Base-by-base conservation (phyloP, 768 basidiomycete genomes). In the Pulveroboletus ravenelii region DNA sequence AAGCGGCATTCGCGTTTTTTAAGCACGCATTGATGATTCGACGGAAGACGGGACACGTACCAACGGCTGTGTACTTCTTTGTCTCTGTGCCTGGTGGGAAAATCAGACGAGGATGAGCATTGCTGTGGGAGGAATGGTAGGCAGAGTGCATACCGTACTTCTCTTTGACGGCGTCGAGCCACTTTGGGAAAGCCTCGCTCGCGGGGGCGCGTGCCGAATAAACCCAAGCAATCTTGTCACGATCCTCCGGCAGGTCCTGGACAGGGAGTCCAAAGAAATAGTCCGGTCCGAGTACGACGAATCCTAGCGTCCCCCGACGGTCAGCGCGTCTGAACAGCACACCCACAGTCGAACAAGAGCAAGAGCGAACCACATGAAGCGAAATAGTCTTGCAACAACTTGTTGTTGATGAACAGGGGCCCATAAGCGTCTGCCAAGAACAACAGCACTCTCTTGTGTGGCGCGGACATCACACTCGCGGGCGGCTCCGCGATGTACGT, bases 221-320 rank as follows among this genome's bases (percentile, higher is more conserved):
- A 14, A 74, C 57, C 80, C 80, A 84, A 0, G 64, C 68, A 1
- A 18, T 2, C 35, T 64, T 64, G 48, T 79, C 72, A 2, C 1
- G 3, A 8, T 30, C 56, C 5, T 60, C 52, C 8, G 70, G 65
- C 50, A 77, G 68, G 4, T 63, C 55, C 29, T 72, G 55, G 4
- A 79, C 54, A 5, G 71, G 60, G 38, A 75, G 71, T 5, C 81
- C 81, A 50, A 80, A 73, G 65, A 84, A 80, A 56, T 81, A 84
- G 56, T 85, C 82, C 8, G 78, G 70, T 1, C 79, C 81, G 6
- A 84, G 61, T 1, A 84, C 79, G 46, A 73, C 57, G 61, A 78
- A 84, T 0, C 82, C 82, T 84, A 29, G 9, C 5, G 3, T 8
- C 9, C 9, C 34, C 31, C 31, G 13, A 13, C 13, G 15, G 17